Base-by-base conservation (phyloP, 306 rosid genomes). In the Acmispon strigosus region DNA sequence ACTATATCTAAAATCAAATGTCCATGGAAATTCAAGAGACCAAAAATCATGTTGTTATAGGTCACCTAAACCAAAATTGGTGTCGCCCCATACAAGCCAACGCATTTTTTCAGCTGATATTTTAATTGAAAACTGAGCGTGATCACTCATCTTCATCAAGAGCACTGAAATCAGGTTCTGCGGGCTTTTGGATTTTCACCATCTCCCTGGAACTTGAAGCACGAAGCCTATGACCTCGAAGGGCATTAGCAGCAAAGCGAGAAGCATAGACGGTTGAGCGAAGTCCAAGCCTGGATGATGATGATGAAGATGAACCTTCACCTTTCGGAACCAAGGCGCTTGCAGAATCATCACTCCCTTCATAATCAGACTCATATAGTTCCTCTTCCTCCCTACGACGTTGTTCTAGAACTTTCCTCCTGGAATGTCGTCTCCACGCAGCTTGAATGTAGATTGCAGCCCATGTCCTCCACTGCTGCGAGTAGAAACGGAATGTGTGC, bases 391-490 rank as follows among this genome's bases (percentile, higher is more conserved):
- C 96, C 57, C 77, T 86, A 20, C 86, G 77, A 14, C 77, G 75
- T 1, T 57, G 75, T 65, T 85, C 90, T 0, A 78, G 78, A 6
- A 43, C 6, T 62, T 70, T 87, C 65, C 97, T 75, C 81, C 82
- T 76, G 7, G 66, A 2, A 69, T 90, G 80, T 4, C 87, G 78
- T 32, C 97, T 78, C 97, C 97, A 93, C 0, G 94, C 89, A 3
- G 96, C 85, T 74, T 93, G 96, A 44, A 93, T 90, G 65, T 88
- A 93, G 81, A 82, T 77, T 8, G 98, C 84, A 16, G 94, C 97
- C 98, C 97, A 93, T 0, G 98, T 90, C 72, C 98, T 75, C 98
- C 98, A 93, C 22, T 90, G 98, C 84, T 90, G 97, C 0, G 97
- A 93, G 88, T 90, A 90, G 80, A 90, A 92, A 5, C 96, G 84